Evolutionary conservation across 176 grass and related monocot genomes (phyloP), one percentile per base, ranked within the genome.

Genomic region (Chloris gayana): DNA sequence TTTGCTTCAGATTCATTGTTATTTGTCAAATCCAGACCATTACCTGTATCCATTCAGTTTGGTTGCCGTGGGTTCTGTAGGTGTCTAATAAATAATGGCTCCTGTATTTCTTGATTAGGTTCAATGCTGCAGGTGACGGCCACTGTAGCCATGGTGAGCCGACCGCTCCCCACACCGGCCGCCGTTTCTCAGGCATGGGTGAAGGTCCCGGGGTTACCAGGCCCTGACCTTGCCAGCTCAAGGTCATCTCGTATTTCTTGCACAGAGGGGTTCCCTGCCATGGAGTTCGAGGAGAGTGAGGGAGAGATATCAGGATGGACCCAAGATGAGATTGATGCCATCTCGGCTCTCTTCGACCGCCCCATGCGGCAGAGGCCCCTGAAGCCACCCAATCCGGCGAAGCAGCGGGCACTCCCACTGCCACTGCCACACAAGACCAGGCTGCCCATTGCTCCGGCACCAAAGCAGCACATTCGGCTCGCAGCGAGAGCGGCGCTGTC

Each of bases 331-430:
- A 69, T 95, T 7, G 95, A 93, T 33, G 92, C 95, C 25, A 93
- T 95, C 44, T 87, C 92, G 22, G 87, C 86, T 7, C 95, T 98
- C 69, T 98, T 98, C 21, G 75, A 90, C 31, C 66, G 92, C 44
- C 92, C 88, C 19, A 89, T 92, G 73, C 77, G 39, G 30, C 88
- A 46, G 38, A 85, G 64, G 76, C 76, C 64, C 6, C 60, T 35
- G 19, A 87, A 91, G 76, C 76, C 64, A 6, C 65, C 42, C 14
- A 87, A 91, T 59, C 87, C 70, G 0, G 38, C 25, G 50, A 90
- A 60, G 29, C 80, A 60, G 24, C 83, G 90, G 19, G 64, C 81
- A 1, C 81, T 87, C 15, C 88, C 87, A 2, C 72, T 92, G 22
- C 92, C 89, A 7, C 75, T 75, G 26, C 90, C 92, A 2, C 82